These are phyloP conservation scores for Lichtheimia ramosa DNA, from an alignment of 371 early-diverging fungal species.

Conservation along the genomic window DNA sequence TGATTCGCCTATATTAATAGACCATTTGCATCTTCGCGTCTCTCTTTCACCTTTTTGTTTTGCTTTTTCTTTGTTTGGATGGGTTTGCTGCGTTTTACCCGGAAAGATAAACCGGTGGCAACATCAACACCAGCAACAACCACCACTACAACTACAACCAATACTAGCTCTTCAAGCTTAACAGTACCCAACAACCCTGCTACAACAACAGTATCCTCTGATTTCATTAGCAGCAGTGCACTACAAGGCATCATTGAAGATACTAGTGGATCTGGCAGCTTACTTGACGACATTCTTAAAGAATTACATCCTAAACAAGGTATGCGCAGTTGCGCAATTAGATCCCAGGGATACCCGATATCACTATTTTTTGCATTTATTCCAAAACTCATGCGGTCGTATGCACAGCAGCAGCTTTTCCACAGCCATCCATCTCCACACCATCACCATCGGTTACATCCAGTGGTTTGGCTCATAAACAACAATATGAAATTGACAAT, in stretches of 20 bases:
- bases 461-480: neutral
- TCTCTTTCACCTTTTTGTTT: neutral
- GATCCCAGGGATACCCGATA: neutral
- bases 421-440: neutral
- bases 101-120: conserved; percentile 2
- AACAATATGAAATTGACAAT: neutral
- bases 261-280: neutral
- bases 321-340: neutral
- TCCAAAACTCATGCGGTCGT: too few species aligned
- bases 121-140: neutral
- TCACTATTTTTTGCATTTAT: neutral
- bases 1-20: neutral
- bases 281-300: conserved; percentile 7
- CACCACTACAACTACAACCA: too few species aligned
- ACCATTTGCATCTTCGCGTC: neutral
- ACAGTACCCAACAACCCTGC: neutral
- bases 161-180: neutral
- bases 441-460: neutral
- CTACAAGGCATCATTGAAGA: conserved; percentile 3
- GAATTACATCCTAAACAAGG: conserved; percentile 4
- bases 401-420: neutral
- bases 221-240: conserved; percentile 5
- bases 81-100: conserved; percentile 9
- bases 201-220: neutral
- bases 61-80: conserved; percentile 1